Conservation (phyloP, 2,329 filamentous ascomycete genomes). For the Claviceps sp. region DNA sequence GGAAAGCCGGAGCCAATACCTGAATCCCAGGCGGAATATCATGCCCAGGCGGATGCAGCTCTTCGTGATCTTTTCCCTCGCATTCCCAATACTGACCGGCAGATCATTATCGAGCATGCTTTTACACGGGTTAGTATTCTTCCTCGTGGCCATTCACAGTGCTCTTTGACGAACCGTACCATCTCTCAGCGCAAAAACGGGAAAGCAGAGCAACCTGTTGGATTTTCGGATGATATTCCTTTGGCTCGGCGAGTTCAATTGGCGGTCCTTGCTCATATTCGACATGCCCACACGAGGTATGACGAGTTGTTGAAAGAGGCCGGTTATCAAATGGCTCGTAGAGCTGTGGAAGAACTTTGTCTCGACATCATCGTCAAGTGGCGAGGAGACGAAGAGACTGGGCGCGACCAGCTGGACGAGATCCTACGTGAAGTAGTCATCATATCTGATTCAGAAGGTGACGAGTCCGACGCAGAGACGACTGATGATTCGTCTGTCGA, state of each 20-base stretch:
- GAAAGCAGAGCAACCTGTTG: conserved; percentile 43
- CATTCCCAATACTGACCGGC: conserved; percentile 51
- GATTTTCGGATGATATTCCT: conserved; percentile 39
- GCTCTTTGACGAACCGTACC: conserved; percentile 6
- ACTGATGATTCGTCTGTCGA: conserved; percentile 19
- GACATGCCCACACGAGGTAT: conserved; percentile 54
- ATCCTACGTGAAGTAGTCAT: conserved; percentile 53
- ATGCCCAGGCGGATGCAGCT: conserved; percentile 47
- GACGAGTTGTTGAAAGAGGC: conserved; percentile 46
- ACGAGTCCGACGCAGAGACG: conserved; percentile 26
- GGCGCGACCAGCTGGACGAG: conserved; percentile 53
- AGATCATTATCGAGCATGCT: conserved; percentile 47
- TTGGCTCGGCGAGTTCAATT: conserved; percentile 50
- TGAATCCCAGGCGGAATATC: conserved; percentile 43
- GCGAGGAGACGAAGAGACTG: conserved; percentile 57
- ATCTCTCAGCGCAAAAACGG: conserved; percentile 31
- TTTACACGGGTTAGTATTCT: conserved; percentile 43
- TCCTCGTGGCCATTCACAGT: not conserved
- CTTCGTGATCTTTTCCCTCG: conserved; percentile 51
- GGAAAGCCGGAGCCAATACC: conserved; percentile 45
- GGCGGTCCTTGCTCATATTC: conserved; percentile 52
- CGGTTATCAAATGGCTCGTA: conserved; percentile 45
- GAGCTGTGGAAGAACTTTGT: conserved; percentile 45
- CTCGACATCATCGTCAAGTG: conserved; percentile 56
- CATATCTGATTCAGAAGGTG: conserved; percentile 46